A percentile compares a stretch with the other conserved stretches of the same genome.
phyloP scores from a whole-genome alignment of 176 grass and related monocot species.

The Coix lacrymajobi region DNA sequence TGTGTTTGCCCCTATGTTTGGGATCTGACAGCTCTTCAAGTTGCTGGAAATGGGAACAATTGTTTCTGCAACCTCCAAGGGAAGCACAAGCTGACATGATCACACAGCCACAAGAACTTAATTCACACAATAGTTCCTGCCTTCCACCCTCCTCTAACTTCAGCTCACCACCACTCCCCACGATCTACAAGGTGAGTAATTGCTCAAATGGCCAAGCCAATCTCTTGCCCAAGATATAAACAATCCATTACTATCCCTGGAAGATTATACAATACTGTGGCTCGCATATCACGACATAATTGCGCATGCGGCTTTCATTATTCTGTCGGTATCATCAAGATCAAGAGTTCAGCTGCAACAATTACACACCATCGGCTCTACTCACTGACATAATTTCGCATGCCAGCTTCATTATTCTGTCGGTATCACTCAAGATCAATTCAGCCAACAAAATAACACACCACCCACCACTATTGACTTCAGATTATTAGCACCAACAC shows the following conservation, averaged over 20 bases:
- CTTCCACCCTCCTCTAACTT: conserved; percentile 12
- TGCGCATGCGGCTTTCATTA: conserved; percentile 47
- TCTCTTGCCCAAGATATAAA: conserved; percentile 29
- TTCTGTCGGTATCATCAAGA: conserved; percentile 40
- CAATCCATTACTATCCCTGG: conserved; percentile 18
- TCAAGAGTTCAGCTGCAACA: conserved; percentile 39
- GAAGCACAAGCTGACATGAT: conserved; percentile 43
- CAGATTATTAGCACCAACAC: too few relatives aligned
- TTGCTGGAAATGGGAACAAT: conserved; percentile 29
- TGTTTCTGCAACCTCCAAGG: conserved; percentile 46
- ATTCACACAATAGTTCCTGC: conserved; percentile 5
- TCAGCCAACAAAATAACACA: too few relatives aligned
- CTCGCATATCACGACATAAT: conserved; percentile 32
- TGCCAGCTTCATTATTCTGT: too few relatives aligned
- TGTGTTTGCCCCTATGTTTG: conserved; percentile 12
- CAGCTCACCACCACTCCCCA: conserved; percentile 53
- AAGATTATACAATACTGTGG: conserved; percentile 31
- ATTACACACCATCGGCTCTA: conserved; percentile 18
- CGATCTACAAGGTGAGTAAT: conserved; percentile 41
- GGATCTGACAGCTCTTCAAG: conserved; percentile 38
- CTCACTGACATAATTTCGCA: too few relatives aligned
- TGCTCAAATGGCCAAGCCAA: conserved; percentile 32
- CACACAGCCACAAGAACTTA: conserved; percentile 19
- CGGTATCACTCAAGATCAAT: too few relatives aligned
- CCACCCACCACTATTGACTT: too few relatives aligned